Conservation (phyloP, 495 filamentous ascomycete species). For the Penicillium lagena region DNA sequence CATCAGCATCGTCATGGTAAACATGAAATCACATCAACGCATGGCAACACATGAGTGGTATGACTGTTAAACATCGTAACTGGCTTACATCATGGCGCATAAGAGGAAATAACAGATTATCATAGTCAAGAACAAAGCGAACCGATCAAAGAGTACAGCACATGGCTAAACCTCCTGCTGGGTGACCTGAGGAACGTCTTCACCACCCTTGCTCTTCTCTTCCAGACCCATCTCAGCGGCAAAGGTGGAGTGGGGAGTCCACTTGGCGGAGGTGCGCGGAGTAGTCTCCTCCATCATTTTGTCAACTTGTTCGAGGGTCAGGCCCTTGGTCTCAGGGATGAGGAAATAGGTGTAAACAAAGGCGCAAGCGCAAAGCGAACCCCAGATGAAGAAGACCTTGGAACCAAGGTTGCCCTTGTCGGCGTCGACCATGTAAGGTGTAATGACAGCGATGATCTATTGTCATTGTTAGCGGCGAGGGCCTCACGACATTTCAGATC, state of each 20-base stretch:
- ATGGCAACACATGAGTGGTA: no score
- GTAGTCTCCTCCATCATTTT: slow-evolving; percentile 84
- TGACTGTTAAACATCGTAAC: no score
- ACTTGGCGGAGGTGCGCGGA: slow-evolving; percentile 66
- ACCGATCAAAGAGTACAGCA: no score
- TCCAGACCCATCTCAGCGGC: slow-evolving; percentile 56
- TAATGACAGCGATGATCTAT: slow-evolving; percentile 62
- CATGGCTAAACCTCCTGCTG: slow-evolving; percentile 24
- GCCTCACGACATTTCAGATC: background rate
- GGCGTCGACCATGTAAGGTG: slow-evolving; percentile 69
- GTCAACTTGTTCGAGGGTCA: slow-evolving; percentile 85
- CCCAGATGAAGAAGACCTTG: slow-evolving; percentile 85
- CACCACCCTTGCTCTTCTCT: slow-evolving; percentile 36
- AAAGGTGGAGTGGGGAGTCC: slow-evolving; percentile 71
- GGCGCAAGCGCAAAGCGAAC: slow-evolving; percentile 56
- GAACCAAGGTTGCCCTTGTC: slow-evolving; percentile 63
- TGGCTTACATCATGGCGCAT: no score
- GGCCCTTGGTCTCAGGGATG: slow-evolving; percentile 79
- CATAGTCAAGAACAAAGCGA: background rate
- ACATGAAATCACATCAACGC: no score
- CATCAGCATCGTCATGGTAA: no score
- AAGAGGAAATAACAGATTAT: background rate
- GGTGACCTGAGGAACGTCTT: slow-evolving; percentile 21
- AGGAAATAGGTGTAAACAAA: slow-evolving; percentile 75
- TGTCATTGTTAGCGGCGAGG: background rate